Conservation (phyloP, 2,329 filamentous ascomycete genomes). For the Diplodia sapinea region DNA sequence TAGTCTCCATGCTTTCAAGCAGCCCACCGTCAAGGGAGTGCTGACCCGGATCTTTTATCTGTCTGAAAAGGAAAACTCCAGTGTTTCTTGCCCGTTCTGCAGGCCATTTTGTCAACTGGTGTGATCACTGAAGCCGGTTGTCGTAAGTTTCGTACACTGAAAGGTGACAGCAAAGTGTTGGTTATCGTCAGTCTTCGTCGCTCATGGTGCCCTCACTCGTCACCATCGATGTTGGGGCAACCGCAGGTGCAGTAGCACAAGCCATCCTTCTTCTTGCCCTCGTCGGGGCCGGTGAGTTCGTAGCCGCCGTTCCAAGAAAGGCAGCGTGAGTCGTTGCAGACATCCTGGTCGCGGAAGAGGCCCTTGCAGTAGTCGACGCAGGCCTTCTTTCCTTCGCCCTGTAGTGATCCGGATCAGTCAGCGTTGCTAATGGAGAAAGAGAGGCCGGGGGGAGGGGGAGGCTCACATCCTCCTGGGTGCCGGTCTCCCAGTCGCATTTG, state of each 20-base stretch:
- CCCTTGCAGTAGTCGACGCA: neutral
- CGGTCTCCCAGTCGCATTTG: neutral
- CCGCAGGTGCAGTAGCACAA: conserved; percentile 17
- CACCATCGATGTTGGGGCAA: neutral
- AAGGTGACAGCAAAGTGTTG: too few species aligned
- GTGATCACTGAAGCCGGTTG: neutral
- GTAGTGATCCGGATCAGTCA: neutral
- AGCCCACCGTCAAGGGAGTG: neutral
- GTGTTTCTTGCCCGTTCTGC: neutral
- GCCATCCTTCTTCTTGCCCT: neutral
- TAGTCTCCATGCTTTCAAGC: neutral
- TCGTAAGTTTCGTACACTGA: neutral
- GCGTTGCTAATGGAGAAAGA: neutral
- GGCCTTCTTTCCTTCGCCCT: neutral
- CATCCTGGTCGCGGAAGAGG: neutral
- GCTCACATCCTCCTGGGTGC: conserved; percentile 1
- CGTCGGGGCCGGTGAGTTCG: neutral
- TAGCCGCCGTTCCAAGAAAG: neutral
- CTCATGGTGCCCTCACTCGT: too few species aligned
- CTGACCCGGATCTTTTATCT: neutral
- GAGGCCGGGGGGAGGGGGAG: neutral
- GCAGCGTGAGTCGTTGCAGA: conserved; percentile 8
- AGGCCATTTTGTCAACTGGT: neutral
- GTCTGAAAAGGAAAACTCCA: neutral
- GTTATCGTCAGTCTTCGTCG: too few species aligned